phyloP scores from a whole-genome alignment of 495 filamentous ascomycete species.

The Aspergillus affinis region DNA sequence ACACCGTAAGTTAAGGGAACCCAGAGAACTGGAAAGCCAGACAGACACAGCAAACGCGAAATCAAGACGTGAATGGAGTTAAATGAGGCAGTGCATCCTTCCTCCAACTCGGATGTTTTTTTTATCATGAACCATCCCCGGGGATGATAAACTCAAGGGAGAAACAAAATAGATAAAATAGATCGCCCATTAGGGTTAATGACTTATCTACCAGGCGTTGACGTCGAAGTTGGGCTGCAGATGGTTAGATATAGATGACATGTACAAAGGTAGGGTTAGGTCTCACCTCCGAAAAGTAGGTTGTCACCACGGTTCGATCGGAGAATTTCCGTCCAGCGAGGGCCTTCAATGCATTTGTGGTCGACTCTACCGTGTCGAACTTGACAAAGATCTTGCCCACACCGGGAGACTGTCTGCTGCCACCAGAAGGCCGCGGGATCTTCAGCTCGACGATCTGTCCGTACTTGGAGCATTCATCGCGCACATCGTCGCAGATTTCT shows the following conservation, averaged over 20 bases:
- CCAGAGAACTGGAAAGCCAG: not conserved
- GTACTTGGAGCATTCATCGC: constrained; percentile 89
- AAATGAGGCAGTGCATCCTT: not conserved
- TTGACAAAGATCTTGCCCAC: constrained; percentile 98
- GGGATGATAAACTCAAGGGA: not conserved
- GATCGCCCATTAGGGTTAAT: not conserved
- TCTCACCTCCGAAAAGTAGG: constrained; percentile 87
- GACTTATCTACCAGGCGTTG: constrained; percentile 60
- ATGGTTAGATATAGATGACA: constrained; percentile 13
- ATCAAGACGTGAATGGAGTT: not conserved
- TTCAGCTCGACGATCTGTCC: constrained; percentile 82
- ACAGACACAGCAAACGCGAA: not conserved
- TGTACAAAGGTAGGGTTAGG: not conserved
- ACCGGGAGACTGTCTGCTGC: constrained; percentile 77
- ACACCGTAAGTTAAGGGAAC: constrained; percentile 6
- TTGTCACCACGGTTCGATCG: constrained; percentile 92
- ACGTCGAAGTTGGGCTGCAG: constrained; percentile 76
- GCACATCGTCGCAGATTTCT: constrained; percentile 95
- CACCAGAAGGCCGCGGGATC: constrained; percentile 81
- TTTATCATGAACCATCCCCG: not conserved
- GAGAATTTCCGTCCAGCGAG: constrained; percentile 94
- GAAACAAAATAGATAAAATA: not conserved
- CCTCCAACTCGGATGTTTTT: not conserved
- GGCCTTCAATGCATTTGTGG: constrained; percentile 79
- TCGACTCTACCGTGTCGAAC: constrained; percentile 73